A percentile compares a stretch with the other conserved stretches of the same genome.
phyloP scores from a whole-genome alignment of 495 filamentous ascomycete genomes.

The Penicillium odoratum region DNA sequence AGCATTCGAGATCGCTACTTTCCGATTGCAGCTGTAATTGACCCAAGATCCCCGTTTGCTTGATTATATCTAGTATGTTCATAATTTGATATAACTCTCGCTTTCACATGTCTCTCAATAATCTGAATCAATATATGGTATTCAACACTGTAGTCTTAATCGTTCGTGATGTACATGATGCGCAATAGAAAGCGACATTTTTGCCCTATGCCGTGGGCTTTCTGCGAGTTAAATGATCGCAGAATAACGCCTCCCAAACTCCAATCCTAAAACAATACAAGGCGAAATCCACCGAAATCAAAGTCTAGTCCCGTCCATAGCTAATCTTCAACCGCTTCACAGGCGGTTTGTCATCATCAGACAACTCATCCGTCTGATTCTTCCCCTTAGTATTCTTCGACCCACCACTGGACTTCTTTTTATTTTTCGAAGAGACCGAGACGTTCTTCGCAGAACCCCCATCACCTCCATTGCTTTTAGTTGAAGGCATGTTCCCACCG shows the following conservation, averaged over 20 bases:
- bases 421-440: slow-evolving; percentile 44
- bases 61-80: neutral
- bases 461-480: slow-evolving; percentile 30
- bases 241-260: slow-evolving; percentile 11
- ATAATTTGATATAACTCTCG: too few relatives aligned
- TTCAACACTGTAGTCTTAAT: slow-evolving; percentile 13
- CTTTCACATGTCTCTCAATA: neutral
- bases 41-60: neutral
- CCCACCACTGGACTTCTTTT: slow-evolving; percentile 40
- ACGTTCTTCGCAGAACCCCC: slow-evolving; percentile 23
- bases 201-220: slow-evolving; percentile 2
- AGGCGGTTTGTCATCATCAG: slow-evolving; percentile 45
- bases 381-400: slow-evolving; percentile 36
- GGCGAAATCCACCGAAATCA: neutral
- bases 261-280: slow-evolving; percentile 12
- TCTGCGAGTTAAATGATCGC: neutral
- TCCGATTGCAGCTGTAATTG: slow-evolving; percentile 65
- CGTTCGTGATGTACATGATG: slow-evolving; percentile 28
- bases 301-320: slow-evolving; percentile 44
- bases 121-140: neutral
- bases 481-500: slow-evolving; percentile 32
- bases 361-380: slow-evolving; percentile 39
- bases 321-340: slow-evolving; percentile 54
- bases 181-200: slow-evolving; percentile 7
- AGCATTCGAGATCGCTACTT: slow-evolving; percentile 91